Conservation (phyloP, 2,329 filamentous ascomycete species). For the Hypoxylon rubiginosum region DNA sequence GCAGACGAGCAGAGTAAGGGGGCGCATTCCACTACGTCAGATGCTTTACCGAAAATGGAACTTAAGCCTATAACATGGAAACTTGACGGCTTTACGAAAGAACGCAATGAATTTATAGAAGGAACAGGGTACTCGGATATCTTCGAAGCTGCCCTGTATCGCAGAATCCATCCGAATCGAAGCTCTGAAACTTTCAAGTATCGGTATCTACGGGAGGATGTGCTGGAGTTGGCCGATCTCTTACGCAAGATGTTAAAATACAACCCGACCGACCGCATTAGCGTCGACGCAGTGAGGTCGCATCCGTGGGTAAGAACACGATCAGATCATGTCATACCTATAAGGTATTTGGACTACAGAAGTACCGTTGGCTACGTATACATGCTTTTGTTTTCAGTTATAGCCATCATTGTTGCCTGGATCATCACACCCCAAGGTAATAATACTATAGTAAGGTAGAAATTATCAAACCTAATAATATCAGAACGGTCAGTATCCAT, state of each 20-base stretch:
- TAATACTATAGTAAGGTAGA: background rate
- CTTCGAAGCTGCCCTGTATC: constrained; percentile 15
- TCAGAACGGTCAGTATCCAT: too few relatives aligned
- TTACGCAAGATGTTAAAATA: constrained; percentile 19
- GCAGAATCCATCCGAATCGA: background rate
- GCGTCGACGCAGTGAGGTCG: background rate
- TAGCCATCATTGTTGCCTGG: too few relatives aligned
- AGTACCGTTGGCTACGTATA: too few relatives aligned
- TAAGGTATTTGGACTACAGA: too few relatives aligned
- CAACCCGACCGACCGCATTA: constrained; percentile 15
- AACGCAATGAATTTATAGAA: background rate
- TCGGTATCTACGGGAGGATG: constrained; percentile 4
- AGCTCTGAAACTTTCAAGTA: background rate
- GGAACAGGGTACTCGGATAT: constrained; percentile 7
- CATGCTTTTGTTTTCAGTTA: too few relatives aligned
- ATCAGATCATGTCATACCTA: background rate
- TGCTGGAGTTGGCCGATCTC: constrained; percentile 17
- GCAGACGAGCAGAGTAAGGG: background rate
- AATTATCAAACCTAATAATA: background rate
- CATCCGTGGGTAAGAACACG: constrained; percentile 19
- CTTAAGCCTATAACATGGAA: background rate
- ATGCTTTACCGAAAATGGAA: background rate
- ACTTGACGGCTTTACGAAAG: background rate
- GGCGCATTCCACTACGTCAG: background rate
- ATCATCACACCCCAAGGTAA: background rate